Conservation (phyloP, 1,284 basidiomycete genomes). For the Waitea zeae region DNA sequence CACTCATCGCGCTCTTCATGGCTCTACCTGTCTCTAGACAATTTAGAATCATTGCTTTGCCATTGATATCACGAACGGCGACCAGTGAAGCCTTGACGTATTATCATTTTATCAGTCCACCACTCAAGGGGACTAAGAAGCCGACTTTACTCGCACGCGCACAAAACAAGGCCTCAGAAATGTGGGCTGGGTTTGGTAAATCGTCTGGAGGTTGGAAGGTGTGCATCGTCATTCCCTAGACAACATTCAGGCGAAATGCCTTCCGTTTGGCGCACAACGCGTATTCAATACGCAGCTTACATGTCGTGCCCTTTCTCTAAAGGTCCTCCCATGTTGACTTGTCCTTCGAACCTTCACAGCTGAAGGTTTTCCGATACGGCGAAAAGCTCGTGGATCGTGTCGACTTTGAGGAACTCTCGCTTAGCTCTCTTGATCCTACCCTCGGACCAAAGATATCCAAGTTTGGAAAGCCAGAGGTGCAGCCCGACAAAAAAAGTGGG, state of each 20-base stretch:
- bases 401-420: slow-evolving; percentile 60
- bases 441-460: slow-evolving; percentile 27
- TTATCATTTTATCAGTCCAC: slow-evolving; percentile 26
- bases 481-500: slow-evolving; percentile 8
- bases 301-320: too few relatives aligned
- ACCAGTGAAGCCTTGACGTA: slow-evolving; percentile 14
- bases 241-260: background rate
- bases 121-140: slow-evolving; percentile 8
- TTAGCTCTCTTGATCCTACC: slow-evolving; percentile 53
- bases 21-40: slow-evolving; percentile 13
- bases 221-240: slow-evolving; percentile 5
- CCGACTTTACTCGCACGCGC: slow-evolving; percentile 19
- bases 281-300: too few relatives aligned
- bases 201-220: slow-evolving; percentile 58
- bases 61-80: slow-evolving; percentile 16
- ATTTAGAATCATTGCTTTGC: slow-evolving; percentile 30
- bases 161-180: slow-evolving; percentile 27
- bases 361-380: slow-evolving; percentile 39
- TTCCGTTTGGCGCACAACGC: background rate
- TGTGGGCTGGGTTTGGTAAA: slow-evolving; percentile 51
- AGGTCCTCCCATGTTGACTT: too few relatives aligned
- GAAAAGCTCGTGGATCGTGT: slow-evolving; percentile 50
- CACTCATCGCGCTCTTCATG: slow-evolving; percentile 10
- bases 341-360: slow-evolving; percentile 19
- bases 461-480: slow-evolving; percentile 8